Base-by-base conservation (phyloP, 768 basidiomycete species). In the Leccinum boreale region DNA sequence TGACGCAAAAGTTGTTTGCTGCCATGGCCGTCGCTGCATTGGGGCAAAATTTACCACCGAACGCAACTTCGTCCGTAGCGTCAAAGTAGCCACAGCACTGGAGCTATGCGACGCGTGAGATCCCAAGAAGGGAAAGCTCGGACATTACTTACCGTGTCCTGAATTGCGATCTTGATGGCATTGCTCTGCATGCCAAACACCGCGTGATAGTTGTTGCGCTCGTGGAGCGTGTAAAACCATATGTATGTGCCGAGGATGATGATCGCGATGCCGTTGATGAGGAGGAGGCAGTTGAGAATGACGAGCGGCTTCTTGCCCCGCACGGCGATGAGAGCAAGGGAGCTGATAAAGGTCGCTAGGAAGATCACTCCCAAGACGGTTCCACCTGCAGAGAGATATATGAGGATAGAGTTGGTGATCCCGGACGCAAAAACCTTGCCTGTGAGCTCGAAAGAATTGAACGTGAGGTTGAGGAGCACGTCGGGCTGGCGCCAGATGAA, bases 41-140 rank as follows among this genome's bases (percentile, higher is more conserved):
- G 2, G 73, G 69, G 72, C 90, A 92, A 69, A 86, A 86, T 5
- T 56, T 70, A 35, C 87, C 86, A n/a, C 83, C 85, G 50, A 86
- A 75, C 59, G 80, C 83, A 33, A 80, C 79, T 4, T 77, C 62
- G 58, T 88, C 81, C 3, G 82, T 82, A 21, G 83, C 82, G 61
- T 82, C 83, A 68, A 89, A 89, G 72, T 93, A 96, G 17, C 94
- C 94, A 65, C 94, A 96, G 75, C 94, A 95, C 56, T 74, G 70
- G 64, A 92, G 78, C 92, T 94, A 57, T 53, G 49, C 24, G 53
- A 42, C 64, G 44, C 23, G 53, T 36, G 50, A 56, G n/a, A 49
- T 31, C 10, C 12, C 6, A 35, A 5, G 3, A 17, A 17, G 28
- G 42, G 28, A 47, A 47, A 24, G 12, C 28, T 29, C 7, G 19